These are phyloP conservation scores for Meira nashicola DNA, from an alignment of 1,284 basidiomycete species.

Conservation along the genomic window DNA sequence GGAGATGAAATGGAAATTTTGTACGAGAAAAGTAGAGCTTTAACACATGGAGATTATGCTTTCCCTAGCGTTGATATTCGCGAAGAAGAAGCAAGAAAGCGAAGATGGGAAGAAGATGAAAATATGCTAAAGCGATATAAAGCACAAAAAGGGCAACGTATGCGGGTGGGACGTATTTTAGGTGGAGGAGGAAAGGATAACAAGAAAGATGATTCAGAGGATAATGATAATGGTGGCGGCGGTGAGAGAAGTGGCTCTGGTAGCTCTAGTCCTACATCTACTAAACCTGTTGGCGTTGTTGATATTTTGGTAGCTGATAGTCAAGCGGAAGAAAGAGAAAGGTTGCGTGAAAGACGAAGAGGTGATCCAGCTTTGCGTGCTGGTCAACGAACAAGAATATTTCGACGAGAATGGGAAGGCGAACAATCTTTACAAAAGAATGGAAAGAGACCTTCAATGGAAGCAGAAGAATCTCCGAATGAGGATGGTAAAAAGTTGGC, in stretches of 20 bases:
- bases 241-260: not conserved
- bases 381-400: slow-evolving; percentile 33
- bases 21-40: slow-evolving; percentile 66
- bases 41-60: slow-evolving; percentile 85
- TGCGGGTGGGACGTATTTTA: not conserved
- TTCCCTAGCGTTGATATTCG: slow-evolving; percentile 84
- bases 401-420: slow-evolving; percentile 30
- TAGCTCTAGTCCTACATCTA: no score
- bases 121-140: slow-evolving; percentile 27
- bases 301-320: slow-evolving; percentile 37
- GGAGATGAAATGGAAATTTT: slow-evolving; percentile 64
- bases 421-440: not conserved
- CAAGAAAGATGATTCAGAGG: not conserved
- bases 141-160: slow-evolving; percentile 5
- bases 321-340: slow-evolving; percentile 37
- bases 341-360: slow-evolving; percentile 30
- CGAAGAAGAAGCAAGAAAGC: slow-evolving; percentile 58
- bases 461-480: not conserved
- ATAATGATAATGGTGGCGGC: not conserved
- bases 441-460: slow-evolving; percentile 2
- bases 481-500: not conserved
- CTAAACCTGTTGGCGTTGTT: slow-evolving; percentile 23
- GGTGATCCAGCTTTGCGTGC: slow-evolving; percentile 39
- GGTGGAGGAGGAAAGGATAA: slow-evolving; percentile 17
- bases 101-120: slow-evolving; percentile 27